Conservation (phyloP, 805 yeast genomes). For the Kuraishia molischiana region DNA sequence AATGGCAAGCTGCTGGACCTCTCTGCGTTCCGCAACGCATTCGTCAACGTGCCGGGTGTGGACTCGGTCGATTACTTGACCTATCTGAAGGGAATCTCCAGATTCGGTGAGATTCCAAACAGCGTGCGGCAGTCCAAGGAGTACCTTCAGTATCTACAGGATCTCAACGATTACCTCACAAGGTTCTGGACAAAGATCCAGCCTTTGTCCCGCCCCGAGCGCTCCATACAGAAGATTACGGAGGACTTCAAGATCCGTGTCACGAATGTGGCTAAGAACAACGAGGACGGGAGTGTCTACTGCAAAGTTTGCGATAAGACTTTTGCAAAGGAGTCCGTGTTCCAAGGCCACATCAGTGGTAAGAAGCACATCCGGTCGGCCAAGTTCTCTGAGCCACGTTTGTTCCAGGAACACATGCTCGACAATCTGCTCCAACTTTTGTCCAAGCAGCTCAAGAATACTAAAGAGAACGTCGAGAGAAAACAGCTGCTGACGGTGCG, state of each 20-base stretch:
- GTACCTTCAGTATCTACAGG: conserved; percentile 34
- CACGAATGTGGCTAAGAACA: conserved; percentile 8
- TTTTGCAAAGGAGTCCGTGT: conserved; percentile 60
- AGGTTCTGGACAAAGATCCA: conserved; percentile 34
- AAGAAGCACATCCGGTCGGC: conserved; percentile 54
- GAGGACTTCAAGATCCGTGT: conserved; percentile 8
- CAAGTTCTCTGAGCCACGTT: conserved; percentile 10
- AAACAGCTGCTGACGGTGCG: conserved; percentile 57
- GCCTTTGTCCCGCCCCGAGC: conserved; percentile 36
- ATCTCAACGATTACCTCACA: conserved; percentile 39
- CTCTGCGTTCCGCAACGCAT: conserved; percentile 35
- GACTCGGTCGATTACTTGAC: conserved; percentile 33
- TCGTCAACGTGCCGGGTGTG: conserved; percentile 35
- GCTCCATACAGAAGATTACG: conserved; percentile 15
- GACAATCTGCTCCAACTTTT: conserved; percentile 27
- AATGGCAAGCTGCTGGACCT: conserved; percentile 61
- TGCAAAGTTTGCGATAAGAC: conserved; percentile 57
- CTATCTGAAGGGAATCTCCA: conserved; percentile 29
- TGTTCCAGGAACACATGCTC: conserved; percentile 29
- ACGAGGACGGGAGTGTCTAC: conserved; percentile 24
- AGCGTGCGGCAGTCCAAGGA: conserved; percentile 15
- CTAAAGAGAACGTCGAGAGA: conserved; percentile 58
- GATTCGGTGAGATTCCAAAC: conserved; percentile 2
- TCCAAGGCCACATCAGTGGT: conserved; percentile 58
- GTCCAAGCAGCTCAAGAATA: conserved; percentile 29